Evolutionary conservation across 495 filamentous ascomycete genomes (phyloP).

Genomic region (Tuber aestivum): DNA sequence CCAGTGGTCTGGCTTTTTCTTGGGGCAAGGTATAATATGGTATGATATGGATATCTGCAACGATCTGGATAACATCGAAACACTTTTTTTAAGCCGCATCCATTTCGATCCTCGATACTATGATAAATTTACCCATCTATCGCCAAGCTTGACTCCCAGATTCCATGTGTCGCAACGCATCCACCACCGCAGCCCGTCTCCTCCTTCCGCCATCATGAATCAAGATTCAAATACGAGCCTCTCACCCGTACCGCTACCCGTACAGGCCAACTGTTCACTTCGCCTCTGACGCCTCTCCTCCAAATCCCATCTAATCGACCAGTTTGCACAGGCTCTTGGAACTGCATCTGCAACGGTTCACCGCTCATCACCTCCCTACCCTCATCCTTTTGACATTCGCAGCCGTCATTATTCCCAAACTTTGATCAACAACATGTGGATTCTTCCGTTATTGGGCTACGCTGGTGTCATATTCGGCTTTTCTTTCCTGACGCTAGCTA

Average conservation of each 20-base stretch:
- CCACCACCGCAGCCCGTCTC: background rate
- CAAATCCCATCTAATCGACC: background rate
- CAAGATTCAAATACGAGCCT: background rate
- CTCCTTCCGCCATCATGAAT: background rate
- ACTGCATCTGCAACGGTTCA: background rate
- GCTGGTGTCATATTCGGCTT: conserved; percentile 83
- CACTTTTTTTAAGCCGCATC: background rate
- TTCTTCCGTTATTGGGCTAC: conserved; percentile 84
- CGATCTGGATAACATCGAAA: background rate
- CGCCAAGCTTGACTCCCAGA: background rate
- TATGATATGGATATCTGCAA: no score
- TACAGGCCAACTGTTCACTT: background rate
- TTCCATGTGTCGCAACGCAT: background rate
- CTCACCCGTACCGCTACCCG: background rate
- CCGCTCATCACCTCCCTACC: background rate
- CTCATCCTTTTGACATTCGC: background rate
- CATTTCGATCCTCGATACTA: background rate
- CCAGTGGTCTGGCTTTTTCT: background rate
- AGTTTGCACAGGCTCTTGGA: background rate
- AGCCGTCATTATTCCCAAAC: conserved; percentile 20
- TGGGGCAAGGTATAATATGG: background rate
- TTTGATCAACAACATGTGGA: conserved; percentile 69
- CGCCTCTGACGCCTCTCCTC: background rate
- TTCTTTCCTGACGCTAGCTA: conserved; percentile 84
- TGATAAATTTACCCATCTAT: background rate